Base-by-base conservation (phyloP, 129 eudicot species). In the Gnaphalium uliginosum region DNA sequence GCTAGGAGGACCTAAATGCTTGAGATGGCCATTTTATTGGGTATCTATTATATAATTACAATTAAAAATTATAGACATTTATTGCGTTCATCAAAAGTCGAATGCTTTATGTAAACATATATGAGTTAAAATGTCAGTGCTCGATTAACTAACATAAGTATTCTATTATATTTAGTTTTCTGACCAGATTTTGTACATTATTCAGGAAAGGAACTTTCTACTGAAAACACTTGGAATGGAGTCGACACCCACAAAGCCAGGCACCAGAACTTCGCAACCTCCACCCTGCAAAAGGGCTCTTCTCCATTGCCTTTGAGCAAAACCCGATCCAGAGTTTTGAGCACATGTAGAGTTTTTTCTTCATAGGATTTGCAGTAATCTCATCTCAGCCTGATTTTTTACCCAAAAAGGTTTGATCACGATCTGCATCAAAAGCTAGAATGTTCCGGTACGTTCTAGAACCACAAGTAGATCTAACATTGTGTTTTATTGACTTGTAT, bases 241-340 rank as follows among this genome's bases (percentile, higher is more conserved):
- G 46, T 84, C 91, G 50, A 71, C 96, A 54, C 82, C 90, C 13
- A 60, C 72, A 1, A 85, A 86, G 66, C 68, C 93, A 50, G 78
- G 81, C 75, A 78, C 81, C 75, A 84, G 83, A 81, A 72, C 87
- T 66, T 68, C 90, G 39, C 93, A 87, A 67, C 86, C 96, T 78
- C 99, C 97, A 73, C 85, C 89, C 37, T 95, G 99, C 88, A 95
- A 88, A 87, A 84, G 97, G 83, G 90, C 93, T 63, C 99, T 95
- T 73, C 96, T 95, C 70, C 97, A 91, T 67, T 87, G 99, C 83
- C 96, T 91, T 68, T 94, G 87, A 94, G 56, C 79, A 35, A 66
- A 66, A 66, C 78, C 69, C 62, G 22, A 78, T 79, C 76, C 64
- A 63, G 78, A 70, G 69, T 80, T 77, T 57, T 61, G 78, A 53